phyloP scores from a whole-genome alignment of 768 basidiomycete species.

The Amanita rubescens region DNA sequence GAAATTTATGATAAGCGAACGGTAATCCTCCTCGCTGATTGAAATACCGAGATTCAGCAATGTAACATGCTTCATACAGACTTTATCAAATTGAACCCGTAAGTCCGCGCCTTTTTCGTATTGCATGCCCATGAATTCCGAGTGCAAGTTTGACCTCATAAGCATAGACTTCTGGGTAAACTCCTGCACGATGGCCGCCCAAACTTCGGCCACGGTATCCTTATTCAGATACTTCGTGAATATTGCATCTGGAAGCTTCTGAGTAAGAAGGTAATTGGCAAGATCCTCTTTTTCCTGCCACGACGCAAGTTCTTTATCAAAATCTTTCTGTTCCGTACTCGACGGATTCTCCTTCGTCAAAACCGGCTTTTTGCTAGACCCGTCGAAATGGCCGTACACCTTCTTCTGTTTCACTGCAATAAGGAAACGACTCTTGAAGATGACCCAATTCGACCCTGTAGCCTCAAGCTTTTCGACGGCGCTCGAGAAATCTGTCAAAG shows the following conservation, averaged over 20 bases:
- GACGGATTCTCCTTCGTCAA: background rate
- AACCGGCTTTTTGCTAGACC: background rate
- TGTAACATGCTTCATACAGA: background rate
- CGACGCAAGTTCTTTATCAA: background rate
- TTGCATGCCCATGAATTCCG: background rate
- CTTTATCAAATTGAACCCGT: background rate
- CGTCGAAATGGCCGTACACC: slow-evolving; percentile 12
- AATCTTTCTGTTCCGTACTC: too few relatives aligned
- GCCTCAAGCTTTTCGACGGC: slow-evolving; percentile 12
- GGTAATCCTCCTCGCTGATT: too few relatives aligned
- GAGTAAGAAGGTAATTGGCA: background rate
- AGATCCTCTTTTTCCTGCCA: slow-evolving; percentile 1
- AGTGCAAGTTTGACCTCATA: background rate
- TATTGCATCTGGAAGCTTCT: background rate
- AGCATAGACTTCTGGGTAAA: background rate
- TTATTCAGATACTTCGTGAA: slow-evolving; percentile 1
- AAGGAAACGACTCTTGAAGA: slow-evolving; percentile 9
- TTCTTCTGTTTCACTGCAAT: slow-evolving; percentile 11
- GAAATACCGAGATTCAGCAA: background rate
- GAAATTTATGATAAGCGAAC: too few relatives aligned
- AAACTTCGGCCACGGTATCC: background rate
- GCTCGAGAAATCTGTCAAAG: background rate
- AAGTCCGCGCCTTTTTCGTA: background rate
- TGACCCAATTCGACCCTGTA: slow-evolving; percentile 10
- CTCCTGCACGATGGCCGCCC: background rate